These are phyloP conservation scores for Isatis lusitanica DNA, from an alignment of 441 rosid genomes.

Conservation along the genomic window DNA sequence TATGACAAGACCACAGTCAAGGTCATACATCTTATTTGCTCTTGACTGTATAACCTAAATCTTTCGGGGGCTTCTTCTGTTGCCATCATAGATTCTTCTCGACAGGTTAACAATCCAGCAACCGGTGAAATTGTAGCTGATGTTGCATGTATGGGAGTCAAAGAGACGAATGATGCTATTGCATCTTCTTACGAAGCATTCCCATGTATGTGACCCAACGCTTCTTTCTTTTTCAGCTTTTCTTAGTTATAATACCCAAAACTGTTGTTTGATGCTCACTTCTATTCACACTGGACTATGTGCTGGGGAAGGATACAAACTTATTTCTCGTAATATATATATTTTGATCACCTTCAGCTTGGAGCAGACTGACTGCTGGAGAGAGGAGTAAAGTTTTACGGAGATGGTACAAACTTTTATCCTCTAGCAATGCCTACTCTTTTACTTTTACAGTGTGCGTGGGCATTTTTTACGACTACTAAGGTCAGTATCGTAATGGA, in stretches of 20 bases:
- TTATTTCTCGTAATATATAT: neutral
- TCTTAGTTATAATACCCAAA: neutral
- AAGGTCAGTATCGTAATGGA: neutral
- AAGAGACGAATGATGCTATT: slow-evolving; percentile 88
- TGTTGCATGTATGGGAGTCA: slow-evolving; percentile 80
- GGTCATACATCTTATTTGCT: slow-evolving; percentile 42
- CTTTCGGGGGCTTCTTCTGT: neutral
- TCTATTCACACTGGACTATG: slow-evolving; percentile 5
- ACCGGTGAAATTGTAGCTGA: slow-evolving; percentile 77
- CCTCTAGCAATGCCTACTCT: neutral
- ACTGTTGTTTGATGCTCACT: slow-evolving; percentile 6
- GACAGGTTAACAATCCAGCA: slow-evolving; percentile 88
- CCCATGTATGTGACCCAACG: slow-evolving; percentile 47
- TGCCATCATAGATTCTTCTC: slow-evolving; percentile 11
- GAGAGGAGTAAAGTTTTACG: slow-evolving; percentile 81
- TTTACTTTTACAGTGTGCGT: slow-evolving; percentile 6
- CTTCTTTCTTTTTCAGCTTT: slow-evolving; percentile 12
- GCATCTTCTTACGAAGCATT: slow-evolving; percentile 80
- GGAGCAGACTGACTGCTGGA: slow-evolving; percentile 86
- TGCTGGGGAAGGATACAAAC: neutral
- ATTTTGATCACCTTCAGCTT: slow-evolving; percentile 47
- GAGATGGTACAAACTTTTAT: slow-evolving; percentile 59
- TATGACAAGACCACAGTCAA: slow-evolving; percentile 68
- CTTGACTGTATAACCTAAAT: neutral
- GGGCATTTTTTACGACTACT: neutral